A percentile compares a stretch with the other conserved stretches of the same genome.
Conservation (phyloP, 1,284 basidiomycete species). For the Peniophora sp. region DNA sequence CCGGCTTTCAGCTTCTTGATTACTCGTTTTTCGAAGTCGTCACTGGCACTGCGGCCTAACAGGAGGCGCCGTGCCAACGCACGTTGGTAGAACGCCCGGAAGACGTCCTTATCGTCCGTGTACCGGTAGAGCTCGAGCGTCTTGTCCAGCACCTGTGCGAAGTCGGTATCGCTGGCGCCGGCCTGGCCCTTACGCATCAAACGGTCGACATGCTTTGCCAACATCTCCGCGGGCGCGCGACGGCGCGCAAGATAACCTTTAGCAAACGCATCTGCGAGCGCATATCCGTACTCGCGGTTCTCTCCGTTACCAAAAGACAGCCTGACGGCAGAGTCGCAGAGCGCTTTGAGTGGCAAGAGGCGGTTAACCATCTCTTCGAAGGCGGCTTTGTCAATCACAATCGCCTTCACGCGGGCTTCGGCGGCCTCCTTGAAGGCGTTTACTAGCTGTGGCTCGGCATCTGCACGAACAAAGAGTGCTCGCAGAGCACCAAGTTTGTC, state of each 20-base stretch:
- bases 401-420: constrained; percentile 44
- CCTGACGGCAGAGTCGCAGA: constrained; percentile 46
- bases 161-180: constrained; percentile 60
- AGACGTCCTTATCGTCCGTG: constrained; percentile 89
- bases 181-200: constrained; percentile 84
- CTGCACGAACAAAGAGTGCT: constrained; percentile 53
- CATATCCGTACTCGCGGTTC: constrained; percentile 48
- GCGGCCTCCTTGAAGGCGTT: constrained; percentile 57
- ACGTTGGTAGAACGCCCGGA: constrained; percentile 91
- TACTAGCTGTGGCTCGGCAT: constrained; percentile 46
- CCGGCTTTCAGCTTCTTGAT: constrained; percentile 84
- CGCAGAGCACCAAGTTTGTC: constrained; percentile 54
- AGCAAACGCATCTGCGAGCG: constrained; percentile 72
- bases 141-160: constrained; percentile 66
- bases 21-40: constrained; percentile 88
- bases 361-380: constrained; percentile 77
- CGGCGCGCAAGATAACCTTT: constrained; percentile 75
- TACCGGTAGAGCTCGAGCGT: constrained; percentile 82
- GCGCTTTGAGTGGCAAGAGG: constrained; percentile 65
- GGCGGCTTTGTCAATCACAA: constrained; percentile 49
- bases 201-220: constrained; percentile 86
- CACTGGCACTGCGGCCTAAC: constrained; percentile 79
- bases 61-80: constrained; percentile 86
- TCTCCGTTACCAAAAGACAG: constrained; percentile 34
- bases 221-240: constrained; percentile 90